Percentiles rank a stretch among this genome's conserved stretches.
phyloP scores from a whole-genome alignment of 2,329 filamentous ascomycete genomes.

The Pseudocercospora fijiensis region DNA sequence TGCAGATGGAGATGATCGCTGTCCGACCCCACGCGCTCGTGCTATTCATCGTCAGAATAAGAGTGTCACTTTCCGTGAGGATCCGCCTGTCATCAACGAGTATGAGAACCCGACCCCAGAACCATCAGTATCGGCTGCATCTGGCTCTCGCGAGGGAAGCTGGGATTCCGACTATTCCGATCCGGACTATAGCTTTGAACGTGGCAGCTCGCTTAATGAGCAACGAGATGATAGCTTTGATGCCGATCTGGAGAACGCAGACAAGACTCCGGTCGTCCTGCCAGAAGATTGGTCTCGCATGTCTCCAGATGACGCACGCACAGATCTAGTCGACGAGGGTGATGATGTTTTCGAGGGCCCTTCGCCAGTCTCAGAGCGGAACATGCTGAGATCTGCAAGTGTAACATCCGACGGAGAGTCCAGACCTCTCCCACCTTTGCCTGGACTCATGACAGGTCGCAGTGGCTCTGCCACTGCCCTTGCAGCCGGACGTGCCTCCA shows the following conservation, averaged over 20 bases:
- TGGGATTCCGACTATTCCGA: conserved; percentile 78
- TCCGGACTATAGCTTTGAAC: conserved; percentile 63
- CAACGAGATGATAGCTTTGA: conserved; percentile 76
- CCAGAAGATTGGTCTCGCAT: conserved; percentile 91
- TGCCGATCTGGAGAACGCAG: conserved; percentile 88
- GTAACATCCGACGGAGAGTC: conserved; percentile 75
- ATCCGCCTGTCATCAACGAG: conserved; percentile 91
- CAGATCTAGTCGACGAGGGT: conserved; percentile 53
- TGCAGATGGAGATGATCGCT: conserved; percentile 63
- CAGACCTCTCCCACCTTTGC: conserved; percentile 82
- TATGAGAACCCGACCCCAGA: conserved; percentile 98
- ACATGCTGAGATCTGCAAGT: conserved; percentile 68
- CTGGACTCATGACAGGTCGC: conserved; percentile 58
- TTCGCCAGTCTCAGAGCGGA: conserved; percentile 51
- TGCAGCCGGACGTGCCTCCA: conserved; percentile 70
- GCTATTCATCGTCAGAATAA: conserved; percentile 82
- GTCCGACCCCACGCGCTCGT: conserved; percentile 58
- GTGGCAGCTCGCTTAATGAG: conserved; percentile 57
- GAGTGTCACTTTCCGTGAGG: conserved; percentile 94
- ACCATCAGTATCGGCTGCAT: conserved; percentile 78
- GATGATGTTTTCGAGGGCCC: conserved; percentile 67
- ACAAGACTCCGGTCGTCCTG: conserved; percentile 96
- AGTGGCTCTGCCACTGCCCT: conserved; percentile 61
- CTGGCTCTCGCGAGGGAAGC: conserved; percentile 87
- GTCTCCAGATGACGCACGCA: conserved; percentile 64